A percentile compares a stretch with the other conserved stretches of the same genome.
Conservation (phyloP, 2,329 filamentous ascomycete genomes). For the Cadophora malorum region DNA sequence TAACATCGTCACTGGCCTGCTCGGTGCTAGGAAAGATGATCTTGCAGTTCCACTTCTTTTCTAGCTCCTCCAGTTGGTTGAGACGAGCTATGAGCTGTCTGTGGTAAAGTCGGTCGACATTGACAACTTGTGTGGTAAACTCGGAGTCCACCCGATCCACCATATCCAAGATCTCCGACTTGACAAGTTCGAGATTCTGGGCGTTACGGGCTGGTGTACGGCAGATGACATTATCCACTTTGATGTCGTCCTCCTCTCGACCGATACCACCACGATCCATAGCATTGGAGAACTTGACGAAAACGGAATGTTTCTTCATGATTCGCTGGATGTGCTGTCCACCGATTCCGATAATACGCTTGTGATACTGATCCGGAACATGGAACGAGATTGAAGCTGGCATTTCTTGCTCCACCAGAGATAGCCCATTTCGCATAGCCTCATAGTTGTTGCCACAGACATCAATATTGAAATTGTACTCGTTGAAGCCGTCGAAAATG, state of each 20-base stretch:
- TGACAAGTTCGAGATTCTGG: conserved; percentile 94
- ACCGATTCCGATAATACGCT: conserved; percentile 98
- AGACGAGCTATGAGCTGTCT: conserved; percentile 90
- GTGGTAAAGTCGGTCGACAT: conserved; percentile 93
- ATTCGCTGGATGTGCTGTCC: conserved; percentile 99
- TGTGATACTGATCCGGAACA: conserved; percentile 98
- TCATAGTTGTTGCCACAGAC: conserved; percentile 93
- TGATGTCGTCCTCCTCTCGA: conserved; percentile 96
- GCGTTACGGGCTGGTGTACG: conserved; percentile 96
- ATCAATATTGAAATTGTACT: conserved; percentile 99
- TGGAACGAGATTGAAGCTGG: conserved; percentile 99
- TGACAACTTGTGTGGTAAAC: conserved; percentile 92
- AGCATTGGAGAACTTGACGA: conserved; percentile 98
- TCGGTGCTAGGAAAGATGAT: conserved; percentile 98
- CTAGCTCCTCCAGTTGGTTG: conserved; percentile 87
- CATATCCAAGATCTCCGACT: conserved; percentile 99
- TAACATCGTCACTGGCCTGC: conserved; percentile 94
- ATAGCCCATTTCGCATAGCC: conserved; percentile 89
- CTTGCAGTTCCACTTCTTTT: conserved; percentile 99
- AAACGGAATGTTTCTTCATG: conserved; percentile 99
- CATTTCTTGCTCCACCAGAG: conserved; percentile 98
- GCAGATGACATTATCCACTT: conserved; percentile 98
- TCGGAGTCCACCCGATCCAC: conserved; percentile 88
- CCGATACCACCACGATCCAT: conserved; percentile 94
- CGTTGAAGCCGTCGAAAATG: conserved; percentile 98